Percentiles rank a stretch among this genome's conserved stretches.
Evolutionary conservation across 208 protist genomes (phyloP).

Genomic region (Zelonia costaricensis): DNA sequence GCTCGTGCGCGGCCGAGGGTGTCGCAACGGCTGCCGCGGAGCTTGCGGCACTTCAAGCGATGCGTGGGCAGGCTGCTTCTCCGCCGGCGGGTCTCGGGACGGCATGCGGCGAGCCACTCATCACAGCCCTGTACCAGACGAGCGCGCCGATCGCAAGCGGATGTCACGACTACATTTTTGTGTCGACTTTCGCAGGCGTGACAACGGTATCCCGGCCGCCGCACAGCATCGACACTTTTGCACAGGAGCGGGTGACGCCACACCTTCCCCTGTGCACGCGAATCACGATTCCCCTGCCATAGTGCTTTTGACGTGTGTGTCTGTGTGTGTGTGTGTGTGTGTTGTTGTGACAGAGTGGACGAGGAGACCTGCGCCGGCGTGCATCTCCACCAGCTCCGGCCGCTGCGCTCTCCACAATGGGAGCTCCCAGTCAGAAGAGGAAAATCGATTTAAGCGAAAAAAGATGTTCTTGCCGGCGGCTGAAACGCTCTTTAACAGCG

Average conservation of each 20-base stretch:
- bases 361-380: too few species aligned
- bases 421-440: too few species aligned
- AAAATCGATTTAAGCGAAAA: too few species aligned
- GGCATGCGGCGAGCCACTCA: constrained; percentile 8
- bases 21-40: background rate
- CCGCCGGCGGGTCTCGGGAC: background rate
- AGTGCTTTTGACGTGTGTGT: background rate
- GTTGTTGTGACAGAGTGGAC: too few species aligned
- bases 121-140: constrained; percentile 12
- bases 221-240: constrained; percentile 5
- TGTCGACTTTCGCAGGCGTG: constrained; percentile 4
- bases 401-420: too few species aligned
- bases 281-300: background rate
- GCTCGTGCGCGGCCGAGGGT: background rate
- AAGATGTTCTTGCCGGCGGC: too few species aligned
- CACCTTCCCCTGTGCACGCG: constrained; percentile 10
- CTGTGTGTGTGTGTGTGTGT: background rate
- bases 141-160: background rate
- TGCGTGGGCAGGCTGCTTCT: background rate
- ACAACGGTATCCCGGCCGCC: background rate
- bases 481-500: too few species aligned
- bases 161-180: constrained; percentile 27
- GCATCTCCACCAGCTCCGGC: too few species aligned
- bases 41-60: background rate
- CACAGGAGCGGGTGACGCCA: constrained; percentile 4